Conservation (phyloP, 345 rosid genomes). For the Salix viminalis region DNA sequence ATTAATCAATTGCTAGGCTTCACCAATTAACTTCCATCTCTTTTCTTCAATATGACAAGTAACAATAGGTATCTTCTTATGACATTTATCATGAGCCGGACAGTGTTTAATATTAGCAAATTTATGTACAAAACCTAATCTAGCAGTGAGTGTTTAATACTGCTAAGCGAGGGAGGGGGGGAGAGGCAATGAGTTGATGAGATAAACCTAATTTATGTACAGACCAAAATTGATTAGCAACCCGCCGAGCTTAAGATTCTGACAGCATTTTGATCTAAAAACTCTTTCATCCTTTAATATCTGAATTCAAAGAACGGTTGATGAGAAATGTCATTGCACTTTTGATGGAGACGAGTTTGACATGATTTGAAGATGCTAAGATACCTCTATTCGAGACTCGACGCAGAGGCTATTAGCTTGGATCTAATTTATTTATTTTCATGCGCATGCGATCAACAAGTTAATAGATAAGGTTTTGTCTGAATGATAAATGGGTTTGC, state of each 20-base stretch:
- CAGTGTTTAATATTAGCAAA: not conserved
- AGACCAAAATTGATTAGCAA: not conserved
- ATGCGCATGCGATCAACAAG: too few species aligned
- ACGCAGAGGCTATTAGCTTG: not conserved
- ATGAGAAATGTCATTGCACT: not conserved
- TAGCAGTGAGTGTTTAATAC: too few species aligned
- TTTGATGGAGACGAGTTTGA: not conserved
- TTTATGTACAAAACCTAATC: not conserved
- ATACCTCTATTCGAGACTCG: not conserved
- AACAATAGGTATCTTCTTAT: not conserved
- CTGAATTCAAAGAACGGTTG: not conserved
- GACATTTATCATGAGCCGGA: not conserved
- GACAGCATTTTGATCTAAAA: not conserved
- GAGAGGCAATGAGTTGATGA: not conserved
- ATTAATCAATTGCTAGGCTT: not conserved
- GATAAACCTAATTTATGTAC: not conserved
- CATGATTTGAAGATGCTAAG: not conserved
- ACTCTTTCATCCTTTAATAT: not conserved
- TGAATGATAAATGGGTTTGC: too few species aligned
- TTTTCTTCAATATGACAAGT: not conserved
- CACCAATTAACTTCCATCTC: not conserved
- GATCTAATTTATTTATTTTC: not conserved
- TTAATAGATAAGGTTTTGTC: too few species aligned
- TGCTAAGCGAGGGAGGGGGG: too few species aligned
- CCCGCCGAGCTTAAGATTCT: not conserved